These are phyloP conservation scores for Fusarium tjaetaba DNA, from an alignment of 2,329 filamentous ascomycete genomes.

Conservation along the genomic window DNA sequence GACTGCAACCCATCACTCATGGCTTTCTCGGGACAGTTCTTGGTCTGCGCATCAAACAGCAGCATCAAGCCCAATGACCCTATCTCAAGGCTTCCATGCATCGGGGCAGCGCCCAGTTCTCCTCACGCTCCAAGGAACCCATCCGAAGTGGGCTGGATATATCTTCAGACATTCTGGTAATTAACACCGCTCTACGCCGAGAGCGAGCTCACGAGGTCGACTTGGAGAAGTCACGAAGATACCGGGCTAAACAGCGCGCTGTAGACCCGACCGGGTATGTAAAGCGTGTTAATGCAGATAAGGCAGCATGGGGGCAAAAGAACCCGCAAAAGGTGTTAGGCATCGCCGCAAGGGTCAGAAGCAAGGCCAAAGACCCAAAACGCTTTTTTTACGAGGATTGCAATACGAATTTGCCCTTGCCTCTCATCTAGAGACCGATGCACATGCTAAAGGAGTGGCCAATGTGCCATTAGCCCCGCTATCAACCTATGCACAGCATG, in stretches of 20 bases:
- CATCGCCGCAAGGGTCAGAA: fast-evolving
- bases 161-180: background rate
- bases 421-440: background rate
- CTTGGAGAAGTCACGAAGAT: background rate
- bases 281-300: background rate
- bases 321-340: no score
- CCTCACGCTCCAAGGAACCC: background rate
- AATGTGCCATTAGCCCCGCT: no score
- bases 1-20: background rate
- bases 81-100: background rate
- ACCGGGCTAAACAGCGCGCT: fast-evolving
- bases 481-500: background rate
- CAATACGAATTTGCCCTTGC: no score
- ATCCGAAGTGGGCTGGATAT: background rate
- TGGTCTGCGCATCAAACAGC: background rate
- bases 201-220: background rate
- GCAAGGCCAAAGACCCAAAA: no score
- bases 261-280: fast-evolving
- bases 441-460: background rate
- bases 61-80: background rate
- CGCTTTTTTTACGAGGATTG: no score
- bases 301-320: no score
- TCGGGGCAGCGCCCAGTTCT: background rate
- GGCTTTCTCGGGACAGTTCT: background rate
- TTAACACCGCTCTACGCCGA: background rate